A percentile compares a stretch with the other conserved stretches of the same genome.
Conservation (phyloP, 2,329 filamentous ascomycete genomes). For the Helminthosporium solani region DNA sequence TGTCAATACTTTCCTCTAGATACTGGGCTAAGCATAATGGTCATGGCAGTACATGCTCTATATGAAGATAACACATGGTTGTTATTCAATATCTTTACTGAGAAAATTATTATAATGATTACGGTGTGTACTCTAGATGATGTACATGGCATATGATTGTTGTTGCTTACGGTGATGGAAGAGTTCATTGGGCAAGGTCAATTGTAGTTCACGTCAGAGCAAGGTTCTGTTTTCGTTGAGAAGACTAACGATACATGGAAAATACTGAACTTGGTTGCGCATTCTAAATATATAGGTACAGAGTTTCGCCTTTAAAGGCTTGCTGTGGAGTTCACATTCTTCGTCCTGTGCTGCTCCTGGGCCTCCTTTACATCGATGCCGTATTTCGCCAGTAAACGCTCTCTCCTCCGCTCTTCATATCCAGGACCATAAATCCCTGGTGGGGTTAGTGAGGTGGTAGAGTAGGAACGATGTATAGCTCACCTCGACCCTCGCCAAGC, state of each 20-base stretch:
- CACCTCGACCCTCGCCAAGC: constrained; percentile 86
- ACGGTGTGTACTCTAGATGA: too few species aligned
- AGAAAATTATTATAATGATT: too few species aligned
- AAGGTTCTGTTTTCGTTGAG: neutral
- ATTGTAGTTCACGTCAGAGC: too few species aligned
- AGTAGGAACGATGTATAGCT: constrained; percentile 14
- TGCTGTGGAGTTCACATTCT: constrained; percentile 7
- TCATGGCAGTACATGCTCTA: too few species aligned
- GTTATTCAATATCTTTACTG: too few species aligned
- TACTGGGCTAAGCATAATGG: too few species aligned
- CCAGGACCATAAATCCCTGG: constrained; percentile 77
- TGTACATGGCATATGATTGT: too few species aligned
- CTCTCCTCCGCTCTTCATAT: constrained; percentile 79
- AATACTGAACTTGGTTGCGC: neutral
- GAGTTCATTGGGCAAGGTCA: too few species aligned
- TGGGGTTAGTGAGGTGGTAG: constrained; percentile 14
- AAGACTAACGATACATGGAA: neutral
- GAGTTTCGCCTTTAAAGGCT: constrained; percentile 6
- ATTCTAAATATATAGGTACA: constrained; percentile 9
- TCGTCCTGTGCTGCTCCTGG: constrained; percentile 17
- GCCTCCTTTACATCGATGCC: constrained; percentile 69
- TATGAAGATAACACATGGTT: too few species aligned
- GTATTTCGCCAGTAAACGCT: constrained; percentile 83
- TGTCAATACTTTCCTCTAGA: too few species aligned
- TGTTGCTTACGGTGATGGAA: too few species aligned